Base-by-base conservation (phyloP, 2,329 filamentous ascomycete genomes). In the Aspergillus sp. region DNA sequence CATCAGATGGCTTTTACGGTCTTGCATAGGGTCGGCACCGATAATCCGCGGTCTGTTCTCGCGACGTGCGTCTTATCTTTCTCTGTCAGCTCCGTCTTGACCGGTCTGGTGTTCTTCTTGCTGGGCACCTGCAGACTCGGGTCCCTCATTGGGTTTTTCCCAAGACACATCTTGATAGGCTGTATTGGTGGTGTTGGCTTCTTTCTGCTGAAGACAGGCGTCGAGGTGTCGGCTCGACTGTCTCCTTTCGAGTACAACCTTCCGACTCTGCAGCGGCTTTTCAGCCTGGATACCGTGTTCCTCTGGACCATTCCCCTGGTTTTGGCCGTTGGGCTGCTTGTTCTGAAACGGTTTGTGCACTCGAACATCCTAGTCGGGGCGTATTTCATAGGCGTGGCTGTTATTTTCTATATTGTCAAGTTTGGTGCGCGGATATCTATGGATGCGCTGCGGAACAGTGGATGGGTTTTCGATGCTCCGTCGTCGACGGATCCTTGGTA, bases 1-100 rank as follows among this genome's bases (percentile, higher is more conserved):
- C 91, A 98, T 63, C 93, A 89, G 51, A 98, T 98, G 89, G 88
- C 91, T 1, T 78, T 80, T 42, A 89, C 82, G 17, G 95, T 96
- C 52, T 78, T 91, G 44, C 67, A 69, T 10, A 69, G 74, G 26
- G 79, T 98, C 43, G 85, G 89, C 11, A 75, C 82, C 41, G 78
- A 88, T 13, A 78, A 91, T 15, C 78, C 83, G 1, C 80, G 91
- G 47, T 82, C 86, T 3, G 81, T 98, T 29, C 82, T 95, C 42
- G 88, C 91, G 17, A 98, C 91, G 0, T 94, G 89, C 2, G 94
- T 98, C 48, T 78, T 88, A 2, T 78, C 91, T 1, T 98, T 93
- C 55, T 82, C 88, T 1, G 64, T 89, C 40, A 96, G 89, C 60
- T 89, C 91, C 2, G 74, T 98, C 51, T 64, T 98, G 30, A 98